These are phyloP conservation scores for Cornus suecica DNA, from an alignment of 148 eudicot genomes.

Conservation along the genomic window DNA sequence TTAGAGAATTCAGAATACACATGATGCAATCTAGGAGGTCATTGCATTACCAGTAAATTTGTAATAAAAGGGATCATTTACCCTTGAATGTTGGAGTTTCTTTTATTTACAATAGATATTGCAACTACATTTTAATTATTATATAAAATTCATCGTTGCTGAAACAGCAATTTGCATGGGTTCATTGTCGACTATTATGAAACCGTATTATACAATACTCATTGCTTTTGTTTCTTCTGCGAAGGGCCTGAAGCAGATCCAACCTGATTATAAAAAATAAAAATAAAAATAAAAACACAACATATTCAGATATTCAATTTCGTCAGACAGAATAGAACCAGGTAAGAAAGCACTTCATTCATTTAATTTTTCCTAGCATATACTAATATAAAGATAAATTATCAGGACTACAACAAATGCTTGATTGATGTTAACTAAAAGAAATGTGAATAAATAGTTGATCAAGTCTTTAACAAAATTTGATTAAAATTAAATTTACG, in stretches of 20 bases:
- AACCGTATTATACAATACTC: not conserved
- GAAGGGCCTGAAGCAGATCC: conserved; percentile 19
- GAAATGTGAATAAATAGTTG: too few species aligned
- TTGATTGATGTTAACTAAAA: too few species aligned
- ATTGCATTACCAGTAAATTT: not conserved
- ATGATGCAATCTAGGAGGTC: not conserved
- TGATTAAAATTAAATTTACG: too few species aligned
- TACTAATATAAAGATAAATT: too few species aligned
- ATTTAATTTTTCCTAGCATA: too few species aligned
- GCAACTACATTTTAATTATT: not conserved
- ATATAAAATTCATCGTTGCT: not conserved
- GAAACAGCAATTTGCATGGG: not conserved
- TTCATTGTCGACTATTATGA: not conserved
- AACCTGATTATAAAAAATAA: conserved; percentile 12
- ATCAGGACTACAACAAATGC: too few species aligned
- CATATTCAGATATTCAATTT: not conserved
- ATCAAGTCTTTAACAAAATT: too few species aligned
- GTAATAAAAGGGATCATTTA: not conserved
- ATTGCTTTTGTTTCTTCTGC: conserved; percentile 25
- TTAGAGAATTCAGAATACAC: not conserved
- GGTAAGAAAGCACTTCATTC: too few species aligned
- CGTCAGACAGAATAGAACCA: too few species aligned
- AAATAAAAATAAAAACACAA: not conserved
- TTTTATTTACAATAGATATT: not conserved
- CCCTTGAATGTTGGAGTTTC: not conserved